Conservation (phyloP, 768 basidiomycete species). For the Mycena latifolia region DNA sequence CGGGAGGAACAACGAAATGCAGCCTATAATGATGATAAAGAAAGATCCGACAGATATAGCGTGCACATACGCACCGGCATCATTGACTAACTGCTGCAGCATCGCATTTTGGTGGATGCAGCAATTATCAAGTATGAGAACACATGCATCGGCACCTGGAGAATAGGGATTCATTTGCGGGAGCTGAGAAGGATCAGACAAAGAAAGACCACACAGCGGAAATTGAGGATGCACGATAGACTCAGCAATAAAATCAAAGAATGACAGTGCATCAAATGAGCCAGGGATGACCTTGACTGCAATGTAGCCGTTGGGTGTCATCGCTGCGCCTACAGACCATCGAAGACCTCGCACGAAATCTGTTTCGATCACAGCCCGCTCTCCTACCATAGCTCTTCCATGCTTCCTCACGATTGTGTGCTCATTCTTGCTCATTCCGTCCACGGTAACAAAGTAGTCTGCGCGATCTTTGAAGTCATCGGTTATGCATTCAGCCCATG, state of each 20-base stretch:
- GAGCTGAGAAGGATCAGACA: not conserved
- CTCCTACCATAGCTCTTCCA: not conserved
- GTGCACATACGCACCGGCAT: not conserved
- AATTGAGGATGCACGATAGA: too few relatives aligned
- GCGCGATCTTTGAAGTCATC: not conserved
- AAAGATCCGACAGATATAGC: not conserved
- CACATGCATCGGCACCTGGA: not conserved
- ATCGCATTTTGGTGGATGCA: not conserved
- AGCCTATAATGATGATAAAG: too few relatives aligned
- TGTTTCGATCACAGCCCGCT: not conserved
- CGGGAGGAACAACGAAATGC: not conserved
- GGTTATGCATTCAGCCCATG: not conserved
- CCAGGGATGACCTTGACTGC: not conserved
- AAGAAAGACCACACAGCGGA: too few relatives aligned
- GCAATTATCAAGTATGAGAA: slow-evolving; percentile 4
- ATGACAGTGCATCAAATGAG: not conserved
- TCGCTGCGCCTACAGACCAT: not conserved
- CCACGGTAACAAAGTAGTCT: not conserved
- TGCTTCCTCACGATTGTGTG: not conserved
- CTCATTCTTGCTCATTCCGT: slow-evolving; percentile 3
- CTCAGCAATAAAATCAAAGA: slow-evolving; percentile 6
- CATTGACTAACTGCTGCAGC: not conserved
- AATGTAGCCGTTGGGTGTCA: not conserved
- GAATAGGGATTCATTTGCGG: not conserved
- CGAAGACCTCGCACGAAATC: not conserved